Evolutionary conservation across 345 rosid species (phyloP).

Genomic region (Aurinia saxatilis): DNA sequence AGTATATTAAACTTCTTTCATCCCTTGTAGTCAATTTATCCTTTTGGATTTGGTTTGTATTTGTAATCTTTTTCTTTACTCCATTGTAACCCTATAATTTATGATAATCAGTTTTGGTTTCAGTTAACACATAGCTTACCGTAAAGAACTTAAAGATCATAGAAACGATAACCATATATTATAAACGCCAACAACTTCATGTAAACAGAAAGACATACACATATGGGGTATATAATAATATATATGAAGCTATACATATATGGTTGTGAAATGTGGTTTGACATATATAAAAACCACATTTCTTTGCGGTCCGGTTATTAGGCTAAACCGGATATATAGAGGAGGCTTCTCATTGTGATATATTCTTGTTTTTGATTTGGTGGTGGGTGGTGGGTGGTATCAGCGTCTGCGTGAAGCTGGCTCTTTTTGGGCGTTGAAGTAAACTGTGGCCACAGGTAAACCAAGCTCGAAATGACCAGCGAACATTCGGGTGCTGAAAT

Average conservation of each 20-base stretch:
- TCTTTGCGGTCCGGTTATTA: not conserved
- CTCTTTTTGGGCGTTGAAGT: constrained; percentile 88
- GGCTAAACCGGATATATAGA: not conserved
- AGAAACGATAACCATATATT: constrained; percentile 9
- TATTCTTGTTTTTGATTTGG: not conserved
- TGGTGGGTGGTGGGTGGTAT: no score
- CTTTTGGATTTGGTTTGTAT: not conserved
- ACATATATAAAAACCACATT: constrained; percentile 17
- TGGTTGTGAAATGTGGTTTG: constrained; percentile 9
- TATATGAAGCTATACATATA: not conserved
- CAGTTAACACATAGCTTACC: not conserved
- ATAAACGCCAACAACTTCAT: not conserved
- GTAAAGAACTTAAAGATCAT: not conserved
- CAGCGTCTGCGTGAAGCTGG: constrained; percentile 56
- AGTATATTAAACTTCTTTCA: constrained; percentile 66
- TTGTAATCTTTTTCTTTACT: not conserved
- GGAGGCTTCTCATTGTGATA: not conserved
- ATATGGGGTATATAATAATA: constrained; percentile 3
- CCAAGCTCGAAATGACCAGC: constrained; percentile 57
- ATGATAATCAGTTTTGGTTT: not conserved
- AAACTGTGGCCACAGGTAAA: constrained; percentile 72
- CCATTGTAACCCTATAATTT: not conserved
- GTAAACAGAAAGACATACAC: not conserved
- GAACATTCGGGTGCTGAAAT: constrained; percentile 69
- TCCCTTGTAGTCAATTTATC: constrained; percentile 23